phyloP scores from a whole-genome alignment of 352 stramenopile species.

The Phytophthora fragariaefolia region DNA sequence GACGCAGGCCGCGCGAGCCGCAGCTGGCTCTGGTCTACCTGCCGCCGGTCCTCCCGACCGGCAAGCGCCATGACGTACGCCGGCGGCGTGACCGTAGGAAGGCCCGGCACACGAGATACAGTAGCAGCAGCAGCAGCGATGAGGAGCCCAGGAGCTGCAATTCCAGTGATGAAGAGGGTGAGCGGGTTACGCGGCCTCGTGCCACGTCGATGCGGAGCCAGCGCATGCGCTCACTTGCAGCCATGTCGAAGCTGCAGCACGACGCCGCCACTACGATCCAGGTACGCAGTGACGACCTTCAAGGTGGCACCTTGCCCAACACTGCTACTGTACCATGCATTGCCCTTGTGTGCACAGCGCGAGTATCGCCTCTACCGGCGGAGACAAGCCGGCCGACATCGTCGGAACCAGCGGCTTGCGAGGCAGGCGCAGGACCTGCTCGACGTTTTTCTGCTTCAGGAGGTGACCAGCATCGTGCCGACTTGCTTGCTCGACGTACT shows the following conservation, averaged over 20 bases:
- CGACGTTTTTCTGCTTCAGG: slow-evolving; percentile 39
- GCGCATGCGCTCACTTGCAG: slow-evolving; percentile 52
- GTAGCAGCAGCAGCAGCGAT: slow-evolving; percentile 7
- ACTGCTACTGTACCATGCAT: too few relatives aligned
- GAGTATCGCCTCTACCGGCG: slow-evolving; percentile 54
- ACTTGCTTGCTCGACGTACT: slow-evolving; percentile 51
- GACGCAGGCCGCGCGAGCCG: slow-evolving; percentile 19
- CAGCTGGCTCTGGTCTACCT: slow-evolving; percentile 23
- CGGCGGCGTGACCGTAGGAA: background rate
- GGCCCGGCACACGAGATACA: slow-evolving; percentile 1
- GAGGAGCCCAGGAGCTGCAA: too few relatives aligned
- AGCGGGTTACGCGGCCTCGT: background rate
- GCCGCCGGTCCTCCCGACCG: slow-evolving; percentile 12
- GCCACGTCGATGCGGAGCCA: slow-evolving; percentile 36
- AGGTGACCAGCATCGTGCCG: slow-evolving; percentile 41
- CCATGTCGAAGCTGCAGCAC: slow-evolving; percentile 54
- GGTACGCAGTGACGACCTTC: too few relatives aligned
- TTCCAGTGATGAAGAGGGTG: slow-evolving; percentile 19
- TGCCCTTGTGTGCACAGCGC: slow-evolving; percentile 25
- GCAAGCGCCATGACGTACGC: slow-evolving; percentile 1
- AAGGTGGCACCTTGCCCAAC: too few relatives aligned
- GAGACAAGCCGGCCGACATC: slow-evolving; percentile 26
- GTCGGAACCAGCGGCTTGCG: slow-evolving; percentile 26
- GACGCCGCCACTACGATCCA: slow-evolving; percentile 52
- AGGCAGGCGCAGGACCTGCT: slow-evolving; percentile 36